Evolutionary conservation across 768 basidiomycete genomes (phyloP).

Genomic region (Lactifluus volemus): DNA sequence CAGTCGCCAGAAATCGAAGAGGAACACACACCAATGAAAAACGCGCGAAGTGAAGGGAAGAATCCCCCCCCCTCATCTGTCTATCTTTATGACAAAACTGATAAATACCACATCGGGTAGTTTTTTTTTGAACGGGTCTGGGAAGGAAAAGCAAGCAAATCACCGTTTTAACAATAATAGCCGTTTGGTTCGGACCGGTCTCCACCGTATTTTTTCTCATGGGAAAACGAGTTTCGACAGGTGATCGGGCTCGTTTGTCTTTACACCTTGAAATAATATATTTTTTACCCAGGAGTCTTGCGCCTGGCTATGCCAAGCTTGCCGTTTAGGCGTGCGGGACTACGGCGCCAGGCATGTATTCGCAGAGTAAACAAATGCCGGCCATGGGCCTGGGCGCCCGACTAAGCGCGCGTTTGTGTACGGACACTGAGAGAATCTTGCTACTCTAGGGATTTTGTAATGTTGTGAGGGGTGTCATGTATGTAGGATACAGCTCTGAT

Average conservation of each 20-base stretch:
- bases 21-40: neutral
- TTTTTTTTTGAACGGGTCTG: neutral
- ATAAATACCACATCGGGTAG: too few species aligned
- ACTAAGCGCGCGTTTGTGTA: neutral
- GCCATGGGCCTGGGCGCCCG: constrained; percentile 1
- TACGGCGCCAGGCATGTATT: neutral
- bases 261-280: neutral
- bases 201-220: constrained; percentile 1
- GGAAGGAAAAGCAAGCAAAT: neutral
- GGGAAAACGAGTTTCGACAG: constrained; percentile 6
- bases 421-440: neutral
- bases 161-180: neutral
- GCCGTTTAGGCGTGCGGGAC: constrained; percentile 2
- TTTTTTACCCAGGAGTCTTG: neutral
- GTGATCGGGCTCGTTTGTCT: constrained; percentile 3
- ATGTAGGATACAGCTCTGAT: constrained; percentile 9
- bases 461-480: neutral
- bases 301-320: neutral
- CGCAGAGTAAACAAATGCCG: neutral
- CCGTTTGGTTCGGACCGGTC: neutral
- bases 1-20: neutral
- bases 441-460: neutral
- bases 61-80: too few species aligned
- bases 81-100: too few species aligned
- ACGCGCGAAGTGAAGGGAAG: neutral